Evolutionary conservation across 148 eudicot species (phyloP).

Genomic region (Nepenthes gracilis): DNA sequence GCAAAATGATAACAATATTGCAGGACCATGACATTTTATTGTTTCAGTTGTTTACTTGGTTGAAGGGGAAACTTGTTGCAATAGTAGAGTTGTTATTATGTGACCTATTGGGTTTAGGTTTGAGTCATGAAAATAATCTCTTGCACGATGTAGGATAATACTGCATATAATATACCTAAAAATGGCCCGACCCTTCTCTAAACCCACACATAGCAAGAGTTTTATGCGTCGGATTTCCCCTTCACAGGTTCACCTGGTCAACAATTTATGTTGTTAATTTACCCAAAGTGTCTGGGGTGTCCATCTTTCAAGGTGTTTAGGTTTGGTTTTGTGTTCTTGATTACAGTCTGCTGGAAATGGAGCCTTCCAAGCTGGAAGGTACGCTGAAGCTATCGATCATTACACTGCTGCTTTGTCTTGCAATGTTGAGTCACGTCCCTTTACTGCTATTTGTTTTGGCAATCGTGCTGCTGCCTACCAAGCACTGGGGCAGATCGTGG

Average conservation of each 20-base stretch:
- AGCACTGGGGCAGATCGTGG: slow-evolving; percentile 58
- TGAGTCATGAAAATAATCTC: no score
- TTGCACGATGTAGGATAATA: no score
- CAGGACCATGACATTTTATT: no score
- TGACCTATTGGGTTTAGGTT: no score
- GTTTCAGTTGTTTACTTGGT: no score
- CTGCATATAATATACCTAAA: no score
- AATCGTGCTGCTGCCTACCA: slow-evolving; percentile 95
- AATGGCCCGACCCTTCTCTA: no score
- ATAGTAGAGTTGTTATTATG: no score
- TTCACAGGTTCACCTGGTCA: neutral
- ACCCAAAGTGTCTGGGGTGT: neutral
- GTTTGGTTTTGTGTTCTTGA: slow-evolving; percentile 3
- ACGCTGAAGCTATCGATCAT: slow-evolving; percentile 79
- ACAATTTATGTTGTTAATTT: neutral
- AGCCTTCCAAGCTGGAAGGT: slow-evolving; percentile 73
- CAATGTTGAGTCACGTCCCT: slow-evolving; percentile 76
- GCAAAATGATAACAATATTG: no score
- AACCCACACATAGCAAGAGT: neutral
- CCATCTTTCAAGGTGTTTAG: neutral
- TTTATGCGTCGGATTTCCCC: neutral
- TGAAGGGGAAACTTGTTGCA: no score
- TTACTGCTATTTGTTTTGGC: slow-evolving; percentile 83
- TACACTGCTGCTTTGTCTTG: slow-evolving; percentile 80
- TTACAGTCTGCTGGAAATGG: slow-evolving; percentile 81